Percentiles rank a stretch among this genome's conserved stretches.
Evolutionary conservation across 2,329 filamentous ascomycete species (phyloP).

Genomic region (Colletotrichum gloeosporioides): DNA sequence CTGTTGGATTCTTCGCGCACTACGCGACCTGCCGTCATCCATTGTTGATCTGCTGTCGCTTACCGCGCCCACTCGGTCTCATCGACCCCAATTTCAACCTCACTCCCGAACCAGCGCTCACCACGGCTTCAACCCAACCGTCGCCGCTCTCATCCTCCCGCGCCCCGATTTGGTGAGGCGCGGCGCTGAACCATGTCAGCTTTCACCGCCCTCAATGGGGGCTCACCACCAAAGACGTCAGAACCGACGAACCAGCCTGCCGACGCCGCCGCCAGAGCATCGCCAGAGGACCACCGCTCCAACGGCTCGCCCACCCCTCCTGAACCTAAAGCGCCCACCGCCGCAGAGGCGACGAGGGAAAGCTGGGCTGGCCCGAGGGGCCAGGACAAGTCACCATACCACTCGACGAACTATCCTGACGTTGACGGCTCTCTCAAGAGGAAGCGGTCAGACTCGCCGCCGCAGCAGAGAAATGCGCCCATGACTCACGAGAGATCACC

Average conservation of each 20-base stretch:
- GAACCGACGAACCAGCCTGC: slow-evolving; percentile 38
- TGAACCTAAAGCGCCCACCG: slow-evolving; percentile 27
- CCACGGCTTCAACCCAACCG: neutral
- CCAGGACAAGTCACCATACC: slow-evolving; percentile 47
- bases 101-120: neutral
- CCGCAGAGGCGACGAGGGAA: slow-evolving; percentile 37
- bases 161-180: slow-evolving; percentile 22
- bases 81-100: neutral
- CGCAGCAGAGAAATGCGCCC: slow-evolving; percentile 37
- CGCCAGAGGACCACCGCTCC: slow-evolving; percentile 37
- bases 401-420: slow-evolving; percentile 45
- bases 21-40: slow-evolving; percentile 1
- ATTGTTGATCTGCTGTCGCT: neutral
- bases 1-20: neutral
- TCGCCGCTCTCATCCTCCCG: neutral
- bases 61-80: neutral
- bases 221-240: slow-evolving; percentile 50
- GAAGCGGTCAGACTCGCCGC: slow-evolving; percentile 73
- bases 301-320: slow-evolving; percentile 22
- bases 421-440: slow-evolving; percentile 64
- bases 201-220: slow-evolving; percentile 59
- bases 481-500: slow-evolving; percentile 37
- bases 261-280: slow-evolving; percentile 31
- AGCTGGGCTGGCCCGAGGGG: slow-evolving; percentile 44
- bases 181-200: slow-evolving; percentile 47